phyloP scores from a whole-genome alignment of 1,139 yeast species.

The Blastobotrys capitulatus region DNA sequence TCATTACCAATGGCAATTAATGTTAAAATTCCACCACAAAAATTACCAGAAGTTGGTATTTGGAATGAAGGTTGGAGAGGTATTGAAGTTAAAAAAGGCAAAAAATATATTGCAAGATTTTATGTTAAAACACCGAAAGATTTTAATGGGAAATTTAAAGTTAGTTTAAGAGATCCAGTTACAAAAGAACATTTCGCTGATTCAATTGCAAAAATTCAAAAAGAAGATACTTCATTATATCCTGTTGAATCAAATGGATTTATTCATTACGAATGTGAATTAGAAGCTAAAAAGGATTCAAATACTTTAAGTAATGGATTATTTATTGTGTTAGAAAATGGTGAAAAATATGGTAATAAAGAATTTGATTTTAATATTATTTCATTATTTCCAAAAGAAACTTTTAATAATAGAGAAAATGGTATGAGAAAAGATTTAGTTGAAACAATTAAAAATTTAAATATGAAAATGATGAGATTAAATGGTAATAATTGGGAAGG shows the following conservation, averaged over 20 bases:
- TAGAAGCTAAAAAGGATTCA: conserved; percentile 3
- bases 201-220: conserved; percentile 6
- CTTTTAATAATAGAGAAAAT: conserved; percentile 10
- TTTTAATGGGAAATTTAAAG: conserved; percentile 9
- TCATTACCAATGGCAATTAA: conserved; percentile 1
- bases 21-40: conserved; percentile 1
- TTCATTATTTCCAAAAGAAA: conserved; percentile 9
- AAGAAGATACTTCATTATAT: conserved; percentile 4
- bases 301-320: conserved; percentile 3
- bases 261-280: conserved; percentile 8
- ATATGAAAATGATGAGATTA: conserved; percentile 7
- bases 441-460: conserved; percentile 3
- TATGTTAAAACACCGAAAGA: conserved; percentile 8
- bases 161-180: conserved; percentile 1
- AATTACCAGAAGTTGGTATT: conserved; percentile 6
- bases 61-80: conserved; percentile 11
- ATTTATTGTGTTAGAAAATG: conserved; percentile 7
- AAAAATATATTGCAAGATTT: conserved; percentile 11
- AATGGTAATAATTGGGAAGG: conserved; percentile 11
- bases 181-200: not conserved
- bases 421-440: conserved; percentile 9
- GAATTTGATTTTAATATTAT: conserved; percentile 10
- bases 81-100: conserved; percentile 9
- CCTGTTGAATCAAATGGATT: conserved; percentile 7
- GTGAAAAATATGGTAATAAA: not conserved